Evolutionary conservation across 2,329 filamentous ascomycete species (phyloP).

Genomic region (Ophiosphaerella korrae): DNA sequence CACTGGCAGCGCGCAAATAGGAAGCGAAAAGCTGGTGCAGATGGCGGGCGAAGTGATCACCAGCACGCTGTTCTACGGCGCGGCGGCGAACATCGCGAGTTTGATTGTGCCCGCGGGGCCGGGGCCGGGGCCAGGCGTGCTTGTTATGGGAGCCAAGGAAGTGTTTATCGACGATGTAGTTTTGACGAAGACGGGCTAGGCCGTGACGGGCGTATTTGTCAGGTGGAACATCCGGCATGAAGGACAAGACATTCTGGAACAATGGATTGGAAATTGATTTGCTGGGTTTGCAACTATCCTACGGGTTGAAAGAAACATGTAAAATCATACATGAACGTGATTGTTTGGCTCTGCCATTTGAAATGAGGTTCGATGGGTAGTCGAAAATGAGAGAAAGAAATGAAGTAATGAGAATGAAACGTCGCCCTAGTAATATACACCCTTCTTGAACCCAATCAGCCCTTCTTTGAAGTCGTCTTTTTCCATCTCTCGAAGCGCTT

Average conservation of each 20-base stretch:
- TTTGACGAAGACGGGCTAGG: neutral
- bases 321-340: neutral
- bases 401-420: neutral
- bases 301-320: neutral
- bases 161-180: constrained; percentile 2
- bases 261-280: too few species aligned
- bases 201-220: too few species aligned
- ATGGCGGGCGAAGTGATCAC: neutral
- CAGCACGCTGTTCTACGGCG: neutral
- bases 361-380: neutral
- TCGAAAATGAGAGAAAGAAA: neutral
- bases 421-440: constrained; percentile 29
- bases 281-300: too few species aligned
- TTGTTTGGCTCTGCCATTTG: neutral
- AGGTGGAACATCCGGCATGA: neutral
- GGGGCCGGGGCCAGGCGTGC: neutral
- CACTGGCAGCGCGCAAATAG: neutral
- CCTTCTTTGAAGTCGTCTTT: constrained; percentile 33
- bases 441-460: constrained; percentile 41
- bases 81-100: neutral
- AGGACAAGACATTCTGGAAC: neutral
- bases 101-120: neutral
- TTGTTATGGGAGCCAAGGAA: constrained; percentile 2
- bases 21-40: neutral
- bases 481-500: constrained; percentile 30